Evolutionary conservation across 73 alveolate genomes (phyloP).

Genomic region (Paramecium tetraurelia): DNA sequence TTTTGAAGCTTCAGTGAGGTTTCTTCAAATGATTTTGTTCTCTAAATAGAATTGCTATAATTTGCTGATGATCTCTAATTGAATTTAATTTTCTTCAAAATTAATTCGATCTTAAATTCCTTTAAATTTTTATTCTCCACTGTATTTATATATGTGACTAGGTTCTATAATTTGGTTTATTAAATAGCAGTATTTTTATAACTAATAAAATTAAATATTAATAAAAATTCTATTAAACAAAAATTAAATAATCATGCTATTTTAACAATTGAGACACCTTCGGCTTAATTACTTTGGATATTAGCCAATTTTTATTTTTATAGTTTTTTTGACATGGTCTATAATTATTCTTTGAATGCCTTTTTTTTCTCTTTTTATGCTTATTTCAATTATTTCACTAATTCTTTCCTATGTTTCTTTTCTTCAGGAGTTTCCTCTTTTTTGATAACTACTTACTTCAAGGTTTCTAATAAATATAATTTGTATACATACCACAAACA

Average conservation of each 20-base stretch:
- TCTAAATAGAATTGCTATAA: background rate
- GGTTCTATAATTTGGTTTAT: background rate
- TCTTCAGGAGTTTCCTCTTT: background rate
- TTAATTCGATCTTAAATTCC: background rate
- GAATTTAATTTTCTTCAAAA: background rate
- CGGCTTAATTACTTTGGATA: background rate
- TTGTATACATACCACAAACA: background rate
- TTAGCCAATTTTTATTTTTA: background rate
- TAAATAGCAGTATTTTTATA: background rate
- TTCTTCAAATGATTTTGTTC: background rate
- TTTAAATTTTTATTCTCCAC: background rate
- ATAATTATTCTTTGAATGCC: background rate
- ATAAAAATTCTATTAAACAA: background rate
- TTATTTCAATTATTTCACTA: background rate
- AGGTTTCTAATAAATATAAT: background rate
- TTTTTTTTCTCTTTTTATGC: background rate
- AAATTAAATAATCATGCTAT: background rate
- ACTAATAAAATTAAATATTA: background rate
- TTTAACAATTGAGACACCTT: background rate
- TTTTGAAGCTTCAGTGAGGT: background rate
- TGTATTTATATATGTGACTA: background rate
- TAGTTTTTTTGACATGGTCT: background rate
- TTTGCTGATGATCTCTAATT: background rate
- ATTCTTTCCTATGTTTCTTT: background rate
- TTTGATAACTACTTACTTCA: background rate